A percentile compares a stretch with the other conserved stretches of the same genome.
These are phyloP conservation scores for Pleurotus ostreatus DNA, from an alignment of 768 basidiomycete genomes.

Conservation along the genomic window DNA sequence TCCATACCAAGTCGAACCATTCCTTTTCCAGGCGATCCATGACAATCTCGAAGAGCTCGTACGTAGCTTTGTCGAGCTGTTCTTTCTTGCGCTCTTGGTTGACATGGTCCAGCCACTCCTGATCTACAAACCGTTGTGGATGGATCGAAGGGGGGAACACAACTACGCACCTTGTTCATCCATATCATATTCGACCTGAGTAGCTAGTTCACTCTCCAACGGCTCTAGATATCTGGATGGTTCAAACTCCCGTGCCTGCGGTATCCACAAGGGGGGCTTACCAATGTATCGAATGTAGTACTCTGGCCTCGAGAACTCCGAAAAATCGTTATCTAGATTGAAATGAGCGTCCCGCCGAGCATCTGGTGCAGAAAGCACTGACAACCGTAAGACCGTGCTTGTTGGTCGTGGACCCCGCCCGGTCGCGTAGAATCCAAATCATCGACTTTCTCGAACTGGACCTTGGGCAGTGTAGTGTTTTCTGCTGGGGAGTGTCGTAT, in stretches of 20 bases:
- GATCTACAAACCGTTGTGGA: constrained; percentile 47
- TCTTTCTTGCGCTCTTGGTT: constrained; percentile 82
- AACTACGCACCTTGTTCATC: constrained; percentile 83
- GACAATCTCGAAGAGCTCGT: constrained; percentile 90
- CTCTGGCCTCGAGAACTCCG: constrained; percentile 72
- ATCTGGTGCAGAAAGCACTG: constrained; percentile 22
- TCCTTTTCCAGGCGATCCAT: constrained; percentile 99
- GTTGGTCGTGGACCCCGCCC: constrained; percentile 58
- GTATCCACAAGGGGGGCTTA: constrained; percentile 25
- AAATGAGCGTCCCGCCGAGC: constrained; percentile 2
- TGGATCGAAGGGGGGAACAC: neutral
- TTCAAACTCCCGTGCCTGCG: constrained; percentile 8
- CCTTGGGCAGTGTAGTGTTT: constrained; percentile 48
- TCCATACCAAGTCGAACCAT: constrained; percentile 89
- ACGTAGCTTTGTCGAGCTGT: constrained; percentile 63
- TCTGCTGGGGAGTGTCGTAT: constrained; percentile 24
- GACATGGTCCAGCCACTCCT: constrained; percentile 88
- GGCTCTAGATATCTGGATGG: constrained; percentile 57
- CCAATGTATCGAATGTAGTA: constrained; percentile 92
- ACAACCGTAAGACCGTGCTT: constrained; percentile 74
- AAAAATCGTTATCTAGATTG: constrained; percentile 49
- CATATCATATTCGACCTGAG: constrained; percentile 99
- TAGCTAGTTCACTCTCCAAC: constrained; percentile 84
- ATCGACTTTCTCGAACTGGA: constrained; percentile 62
- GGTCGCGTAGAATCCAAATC: constrained; percentile 60